phyloP scores from a whole-genome alignment of 495 filamentous ascomycete genomes.

The Chaetomium cochliodes region DNA sequence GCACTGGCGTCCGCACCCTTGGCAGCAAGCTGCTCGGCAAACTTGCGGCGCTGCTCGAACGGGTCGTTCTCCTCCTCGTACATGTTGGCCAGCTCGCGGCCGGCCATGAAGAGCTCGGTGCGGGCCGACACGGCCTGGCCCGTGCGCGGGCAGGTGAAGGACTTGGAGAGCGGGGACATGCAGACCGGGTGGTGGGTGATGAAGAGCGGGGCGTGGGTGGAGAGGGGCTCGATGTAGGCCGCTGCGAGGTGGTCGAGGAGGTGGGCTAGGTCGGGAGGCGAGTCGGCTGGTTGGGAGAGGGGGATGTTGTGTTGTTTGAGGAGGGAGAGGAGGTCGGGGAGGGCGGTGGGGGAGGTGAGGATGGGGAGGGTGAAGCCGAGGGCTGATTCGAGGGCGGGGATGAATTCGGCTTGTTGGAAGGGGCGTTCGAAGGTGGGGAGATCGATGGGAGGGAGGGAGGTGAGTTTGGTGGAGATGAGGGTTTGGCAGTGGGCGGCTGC shows the following conservation, averaged over 20 bases:
- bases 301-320: constrained; percentile 51
- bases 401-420: constrained; percentile 74
- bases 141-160: constrained; percentile 61
- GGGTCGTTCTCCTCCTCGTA: constrained; percentile 99
- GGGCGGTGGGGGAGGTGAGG: constrained; percentile 56
- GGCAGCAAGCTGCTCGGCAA: constrained; percentile 47
- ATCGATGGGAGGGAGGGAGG: constrained; percentile 52
- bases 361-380: constrained; percentile 68
- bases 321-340: constrained; percentile 53
- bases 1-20: not conserved
- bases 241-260: constrained; percentile 82
- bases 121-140: constrained; percentile 70
- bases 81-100: constrained; percentile 82
- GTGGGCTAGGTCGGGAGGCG: constrained; percentile 61
- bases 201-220: constrained; percentile 71
- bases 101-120: constrained; percentile 81
- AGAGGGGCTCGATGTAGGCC: constrained; percentile 67
- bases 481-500: constrained; percentile 53
- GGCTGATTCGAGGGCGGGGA: constrained; percentile 68
- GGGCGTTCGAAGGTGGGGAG: constrained; percentile 39
- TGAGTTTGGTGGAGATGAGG: constrained; percentile 49
- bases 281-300: constrained; percentile 44
- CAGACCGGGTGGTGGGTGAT: constrained; percentile 89
- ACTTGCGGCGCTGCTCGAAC: constrained; percentile 80
- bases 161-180: constrained; percentile 89